Evolutionary conservation across 176 grass and related monocot species (phyloP).

Genomic region (Hordeum marinum): DNA sequence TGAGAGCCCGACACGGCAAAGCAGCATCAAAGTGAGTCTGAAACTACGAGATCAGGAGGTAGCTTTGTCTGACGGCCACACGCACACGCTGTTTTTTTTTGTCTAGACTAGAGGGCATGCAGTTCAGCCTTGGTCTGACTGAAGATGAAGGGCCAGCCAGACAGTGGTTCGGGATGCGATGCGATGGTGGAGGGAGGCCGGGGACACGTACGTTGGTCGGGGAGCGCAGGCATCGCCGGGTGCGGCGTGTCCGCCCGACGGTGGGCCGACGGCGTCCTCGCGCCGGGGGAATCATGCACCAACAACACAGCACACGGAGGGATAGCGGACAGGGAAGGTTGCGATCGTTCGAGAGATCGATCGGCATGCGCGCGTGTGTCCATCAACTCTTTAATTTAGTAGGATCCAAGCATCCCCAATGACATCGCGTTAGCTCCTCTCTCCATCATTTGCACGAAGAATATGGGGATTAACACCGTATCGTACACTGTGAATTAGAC

Average conservation of each 20-base stretch:
- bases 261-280: constrained; percentile 6
- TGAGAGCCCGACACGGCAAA: background rate
- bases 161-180: background rate
- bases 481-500: background rate
- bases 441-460: background rate
- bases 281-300: background rate
- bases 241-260: background rate
- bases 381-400: background rate
- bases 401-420: background rate
- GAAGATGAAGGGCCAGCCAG: background rate
- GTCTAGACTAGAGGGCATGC: background rate
- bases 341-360: background rate
- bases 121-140: background rate
- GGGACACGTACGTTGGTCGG: background rate
- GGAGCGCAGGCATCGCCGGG: background rate
- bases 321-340: background rate
- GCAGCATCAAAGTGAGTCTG: background rate
- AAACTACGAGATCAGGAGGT: background rate
- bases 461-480: background rate
- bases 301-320: background rate
- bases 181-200: background rate
- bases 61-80: background rate
- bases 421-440: background rate
- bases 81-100: background rate
- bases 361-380: background rate